Conservation (phyloP, 2,329 filamentous ascomycete species). For the Cytospora leucostoma region DNA sequence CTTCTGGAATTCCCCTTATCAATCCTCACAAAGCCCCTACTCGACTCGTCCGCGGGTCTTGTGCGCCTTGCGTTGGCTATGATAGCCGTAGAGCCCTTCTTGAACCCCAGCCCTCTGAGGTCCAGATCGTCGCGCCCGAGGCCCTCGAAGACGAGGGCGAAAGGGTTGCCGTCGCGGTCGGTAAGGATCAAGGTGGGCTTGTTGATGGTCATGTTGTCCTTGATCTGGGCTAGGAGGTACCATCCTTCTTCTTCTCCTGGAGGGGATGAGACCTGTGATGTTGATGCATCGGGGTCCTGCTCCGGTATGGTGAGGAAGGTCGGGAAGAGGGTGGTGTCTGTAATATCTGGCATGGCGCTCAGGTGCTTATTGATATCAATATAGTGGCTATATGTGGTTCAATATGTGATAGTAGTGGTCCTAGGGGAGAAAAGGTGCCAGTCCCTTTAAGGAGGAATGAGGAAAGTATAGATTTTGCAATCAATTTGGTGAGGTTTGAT, state of each 20-base stretch:
- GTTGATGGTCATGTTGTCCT: slow-evolving; percentile 51
- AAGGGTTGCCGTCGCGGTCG: slow-evolving; percentile 43
- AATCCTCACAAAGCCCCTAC: slow-evolving; percentile 44
- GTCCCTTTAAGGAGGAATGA: too few species aligned
- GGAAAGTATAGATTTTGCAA: not conserved
- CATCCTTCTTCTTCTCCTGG: slow-evolving; percentile 29
- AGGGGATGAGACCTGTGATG: slow-evolving; percentile 2
- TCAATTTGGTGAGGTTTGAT: not conserved
- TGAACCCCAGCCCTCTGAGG: slow-evolving; percentile 37
- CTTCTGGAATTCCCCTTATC: slow-evolving; percentile 35
- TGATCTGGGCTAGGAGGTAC: slow-evolving; percentile 48
- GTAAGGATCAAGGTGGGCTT: slow-evolving; percentile 50
- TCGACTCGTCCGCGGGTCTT: slow-evolving; percentile 39
- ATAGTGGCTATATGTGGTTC: not conserved
- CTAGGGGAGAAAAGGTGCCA: not conserved
- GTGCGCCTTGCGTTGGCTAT: slow-evolving; percentile 40
- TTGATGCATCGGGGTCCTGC: slow-evolving; percentile 2
- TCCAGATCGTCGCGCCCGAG: slow-evolving; percentile 39
- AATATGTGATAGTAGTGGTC: not conserved
- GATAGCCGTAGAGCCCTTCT: slow-evolving; percentile 43
- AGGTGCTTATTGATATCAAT: not conserved
- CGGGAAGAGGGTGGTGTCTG: slow-evolving; percentile 38
- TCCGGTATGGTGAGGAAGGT: slow-evolving; percentile 32
- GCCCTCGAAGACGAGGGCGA: slow-evolving; percentile 50
- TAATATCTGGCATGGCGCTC: slow-evolving; percentile 37